Evolutionary conservation across 441 rosid species (phyloP), one percentile per base, ranked within the genome.

Genomic region (Brassica balearica): DNA sequence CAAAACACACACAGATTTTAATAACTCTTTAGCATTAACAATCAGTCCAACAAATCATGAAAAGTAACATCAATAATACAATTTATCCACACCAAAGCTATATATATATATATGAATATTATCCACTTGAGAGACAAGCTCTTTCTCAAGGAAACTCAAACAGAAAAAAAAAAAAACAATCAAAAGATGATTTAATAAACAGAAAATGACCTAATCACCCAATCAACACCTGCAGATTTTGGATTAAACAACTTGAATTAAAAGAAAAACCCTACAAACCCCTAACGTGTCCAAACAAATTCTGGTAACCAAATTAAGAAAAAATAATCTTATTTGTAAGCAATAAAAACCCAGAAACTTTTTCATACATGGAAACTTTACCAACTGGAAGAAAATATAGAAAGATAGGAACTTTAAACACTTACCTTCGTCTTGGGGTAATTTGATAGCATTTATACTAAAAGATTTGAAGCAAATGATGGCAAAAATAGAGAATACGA

Each of bases 401-500:
- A 74, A 69, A 78, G 65, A 55, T 61, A 32, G 8, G 15, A 10
- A 48, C 58, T 60, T 62, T 70, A 75, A 55, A 71, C 68, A 83
- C 23, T 10, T 53, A 89, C 97, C 95, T 90, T 90, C 95, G 32
- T 83, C 84, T 51, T 87, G 85, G 14, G 89, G 89, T 77, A 92
- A 76, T 81, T 80, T 87, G 51, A 77, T 3, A 71, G 84, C 88
- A 68, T 81, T 79, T 58, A 84, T 38, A 55, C 76, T 76, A 75
- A 75, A 75, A 82, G 80, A 70, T 51, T 63, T 36, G 70, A 85
- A 86, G 85, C 85, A 92, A 78, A 80, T 73, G 79, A 87, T 68
- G 12, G 83, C 81, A 75, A 86, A 48, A 68, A 83, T 78, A 76
- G 78, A 78, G 74, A 86, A 79, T 38, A 75, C 80, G 72, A 78